Evolutionary conservation across 1,284 basidiomycete species (phyloP), one percentile per base, ranked within the genome.

Genomic region (Meripilus lineatus): DNA sequence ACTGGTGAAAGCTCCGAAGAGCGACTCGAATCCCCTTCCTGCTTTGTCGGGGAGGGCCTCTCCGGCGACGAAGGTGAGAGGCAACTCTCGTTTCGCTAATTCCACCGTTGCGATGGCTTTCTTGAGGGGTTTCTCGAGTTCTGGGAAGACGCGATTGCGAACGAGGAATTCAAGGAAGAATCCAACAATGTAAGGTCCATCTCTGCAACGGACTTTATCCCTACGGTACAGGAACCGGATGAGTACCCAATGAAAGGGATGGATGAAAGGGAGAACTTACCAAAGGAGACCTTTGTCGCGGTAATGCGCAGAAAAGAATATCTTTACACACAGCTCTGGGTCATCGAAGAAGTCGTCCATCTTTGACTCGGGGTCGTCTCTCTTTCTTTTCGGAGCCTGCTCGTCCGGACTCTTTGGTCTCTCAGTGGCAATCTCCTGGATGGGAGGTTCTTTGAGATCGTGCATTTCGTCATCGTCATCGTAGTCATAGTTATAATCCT

Each of bases 271-370:
- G 6, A 23, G 25, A n/a, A 37, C 69, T 26, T 53, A 84, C 82
- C 75, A 85, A 38, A 79, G 67, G 38, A 86, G 65, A 7, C 84
- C 84, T 42, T 78, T 72, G 41, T 79, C 71, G 20, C 74, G 69
- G 65, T 78, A 79, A 50, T 77, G 76, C 3, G 77, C 79, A 0
- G 81, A 83, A 41, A 89, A 68, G 58, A 84, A 87, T 6, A 83
- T 65, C 43, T 70, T 72, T 23, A 78, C 59, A 15, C 63, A 58
- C 2, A 54, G 53, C 51, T 77, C 79, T 0, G 83, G 80, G 44
- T 84, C 69, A 47, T 69, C 59, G 36, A 86, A 61, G 61, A 88
- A 88, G 2, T 58, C 54, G 1, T 70, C 55, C 49, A 78, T 62
- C 26, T n/a, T n/a, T n/a, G n/a, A n/a, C n/a, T n/a, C n/a, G n/a